Evolutionary conservation across 2,329 filamentous ascomycete genomes (phyloP).

Genomic region (Fusarium sterilihyphosum): DNA sequence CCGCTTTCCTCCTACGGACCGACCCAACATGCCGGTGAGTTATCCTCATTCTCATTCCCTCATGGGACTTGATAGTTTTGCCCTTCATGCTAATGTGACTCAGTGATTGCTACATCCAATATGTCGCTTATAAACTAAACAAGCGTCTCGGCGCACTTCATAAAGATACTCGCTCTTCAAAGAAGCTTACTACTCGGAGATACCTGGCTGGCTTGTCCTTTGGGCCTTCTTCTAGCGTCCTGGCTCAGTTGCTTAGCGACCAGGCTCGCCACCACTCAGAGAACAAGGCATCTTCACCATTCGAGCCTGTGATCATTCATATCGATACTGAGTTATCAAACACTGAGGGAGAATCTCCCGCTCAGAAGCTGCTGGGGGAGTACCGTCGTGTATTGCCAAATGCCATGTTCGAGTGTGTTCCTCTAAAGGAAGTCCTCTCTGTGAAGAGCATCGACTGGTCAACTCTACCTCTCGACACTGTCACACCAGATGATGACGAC

Average conservation of each 20-base stretch:
- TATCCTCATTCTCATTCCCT: background rate
- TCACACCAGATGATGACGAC: constrained; percentile 2
- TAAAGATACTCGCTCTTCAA: constrained; percentile 55
- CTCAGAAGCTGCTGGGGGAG: constrained; percentile 59
- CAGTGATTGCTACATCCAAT: constrained; percentile 78
- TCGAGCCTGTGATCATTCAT: constrained; percentile 71
- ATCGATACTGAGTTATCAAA: constrained; percentile 56
- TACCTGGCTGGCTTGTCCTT: constrained; percentile 85
- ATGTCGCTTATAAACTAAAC: constrained; percentile 80
- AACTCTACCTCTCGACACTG: constrained; percentile 49
- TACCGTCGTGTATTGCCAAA: constrained; percentile 72
- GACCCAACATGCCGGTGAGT: constrained; percentile 48
- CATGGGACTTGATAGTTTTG: background rate
- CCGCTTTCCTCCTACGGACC: constrained; percentile 45
- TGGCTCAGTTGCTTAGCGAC: constrained; percentile 79
- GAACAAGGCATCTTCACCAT: constrained; percentile 72
- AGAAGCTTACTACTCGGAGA: constrained; percentile 48
- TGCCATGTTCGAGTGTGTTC: constrained; percentile 69
- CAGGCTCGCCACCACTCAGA: constrained; percentile 73
- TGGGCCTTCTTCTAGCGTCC: constrained; percentile 80
- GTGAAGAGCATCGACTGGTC: constrained; percentile 65
- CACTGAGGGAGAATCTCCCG: constrained; percentile 36
- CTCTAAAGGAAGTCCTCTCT: constrained; percentile 70
- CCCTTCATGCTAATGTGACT: constrained; percentile 7
- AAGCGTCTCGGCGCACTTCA: constrained; percentile 71